Conservation (phyloP, 2,329 filamentous ascomycete species). For the Penicillium sclerotigenum region DNA sequence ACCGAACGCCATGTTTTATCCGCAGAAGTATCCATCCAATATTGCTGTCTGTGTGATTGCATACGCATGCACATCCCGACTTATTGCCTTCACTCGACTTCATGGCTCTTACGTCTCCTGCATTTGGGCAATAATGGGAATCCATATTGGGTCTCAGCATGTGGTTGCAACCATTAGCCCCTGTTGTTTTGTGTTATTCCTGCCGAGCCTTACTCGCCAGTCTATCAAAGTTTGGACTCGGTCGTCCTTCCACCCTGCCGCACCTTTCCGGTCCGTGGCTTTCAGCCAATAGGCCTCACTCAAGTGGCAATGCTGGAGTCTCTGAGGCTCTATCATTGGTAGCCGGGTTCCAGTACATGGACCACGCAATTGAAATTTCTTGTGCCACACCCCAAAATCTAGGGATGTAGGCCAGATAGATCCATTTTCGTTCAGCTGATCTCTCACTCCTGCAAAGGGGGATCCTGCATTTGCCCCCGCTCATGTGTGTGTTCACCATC, state of each 20-base stretch:
- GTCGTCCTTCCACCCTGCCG: slow-evolving; percentile 25
- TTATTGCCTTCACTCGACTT: slow-evolving; percentile 9
- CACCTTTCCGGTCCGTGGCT: slow-evolving; percentile 29
- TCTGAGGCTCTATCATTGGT: slow-evolving; percentile 33
- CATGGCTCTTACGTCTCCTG: slow-evolving; percentile 12
- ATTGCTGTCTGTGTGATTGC: slow-evolving; percentile 24
- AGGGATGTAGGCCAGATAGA: slow-evolving; percentile 19
- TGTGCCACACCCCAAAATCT: slow-evolving; percentile 14
- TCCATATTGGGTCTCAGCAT: slow-evolving; percentile 17
- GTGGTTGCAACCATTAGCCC: slow-evolving; percentile 24
- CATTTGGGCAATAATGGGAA: slow-evolving; percentile 15
- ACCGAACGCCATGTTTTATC: slow-evolving; percentile 9
- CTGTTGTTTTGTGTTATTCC: slow-evolving; percentile 13
- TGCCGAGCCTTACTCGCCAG: slow-evolving; percentile 17
- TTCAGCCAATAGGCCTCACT: slow-evolving; percentile 26
- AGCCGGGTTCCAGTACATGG: slow-evolving; percentile 22
- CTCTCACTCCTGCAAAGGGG: slow-evolving; percentile 40
- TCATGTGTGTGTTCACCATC: slow-evolving; percentile 37
- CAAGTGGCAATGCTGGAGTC: slow-evolving; percentile 34
- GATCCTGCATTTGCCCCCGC: slow-evolving; percentile 38
- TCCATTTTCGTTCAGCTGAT: slow-evolving; percentile 42
- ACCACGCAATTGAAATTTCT: slow-evolving; percentile 21
- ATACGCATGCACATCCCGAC: slow-evolving; percentile 16
- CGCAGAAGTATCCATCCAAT: slow-evolving; percentile 11
- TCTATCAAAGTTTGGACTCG: slow-evolving; percentile 18